A percentile compares a stretch with the other conserved stretches of the same genome.
Conservation (phyloP, 257 asterid species). For the Cynanchum wilfordii region DNA sequence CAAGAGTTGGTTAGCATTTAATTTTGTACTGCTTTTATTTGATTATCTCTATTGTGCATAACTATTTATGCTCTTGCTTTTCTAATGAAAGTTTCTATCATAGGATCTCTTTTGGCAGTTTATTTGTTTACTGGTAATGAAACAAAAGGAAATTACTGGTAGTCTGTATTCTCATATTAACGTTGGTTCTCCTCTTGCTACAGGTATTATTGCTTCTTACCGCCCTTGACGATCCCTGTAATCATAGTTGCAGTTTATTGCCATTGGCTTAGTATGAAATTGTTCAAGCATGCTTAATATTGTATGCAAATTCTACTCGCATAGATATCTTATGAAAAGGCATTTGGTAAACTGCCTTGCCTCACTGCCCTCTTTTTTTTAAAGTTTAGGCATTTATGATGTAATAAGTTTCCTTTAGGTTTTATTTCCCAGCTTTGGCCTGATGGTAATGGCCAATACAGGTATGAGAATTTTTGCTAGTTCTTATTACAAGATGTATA, state of each 20-base stretch:
- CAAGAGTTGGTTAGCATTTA: neutral
- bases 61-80: neutral
- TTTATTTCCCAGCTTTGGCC: no score
- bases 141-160: neutral
- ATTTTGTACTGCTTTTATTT: neutral
- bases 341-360: no score
- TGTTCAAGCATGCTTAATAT: conserved; percentile 81
- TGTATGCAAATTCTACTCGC: neutral
- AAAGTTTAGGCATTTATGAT: no score
- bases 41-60: neutral
- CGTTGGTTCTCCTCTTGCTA: neutral
- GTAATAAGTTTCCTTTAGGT: no score
- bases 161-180: neutral
- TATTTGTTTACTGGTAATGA: neutral
- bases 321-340: no score
- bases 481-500: no score
- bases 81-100: neutral
- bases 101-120: neutral
- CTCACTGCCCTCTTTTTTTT: no score
- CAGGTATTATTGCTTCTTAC: conserved; percentile 86
- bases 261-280: conserved; percentile 84
- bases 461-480: no score
- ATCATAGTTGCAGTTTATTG: conserved; percentile 57
- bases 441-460: no score
- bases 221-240: conserved; percentile 67